Evolutionary conservation across 1,139 yeast genomes (phyloP), one percentile per base, ranked within the genome.

Genomic region (Waltiozyma sp.): DNA sequence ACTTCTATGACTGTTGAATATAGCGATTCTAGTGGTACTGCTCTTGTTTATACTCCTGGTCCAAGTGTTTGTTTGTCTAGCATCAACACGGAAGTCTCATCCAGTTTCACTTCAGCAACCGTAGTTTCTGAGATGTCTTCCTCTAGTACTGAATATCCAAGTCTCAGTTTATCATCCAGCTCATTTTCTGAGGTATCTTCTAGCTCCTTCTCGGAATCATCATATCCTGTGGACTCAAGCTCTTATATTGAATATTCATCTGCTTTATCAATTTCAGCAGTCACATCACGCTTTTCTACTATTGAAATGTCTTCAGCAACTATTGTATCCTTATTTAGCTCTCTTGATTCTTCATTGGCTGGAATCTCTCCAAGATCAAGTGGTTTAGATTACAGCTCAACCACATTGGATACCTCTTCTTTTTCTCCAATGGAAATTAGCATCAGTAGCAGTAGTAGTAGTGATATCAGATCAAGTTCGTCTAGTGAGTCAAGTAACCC

Each of bases 11-110:
- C 51, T 9, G 34, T 31, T 10, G 34, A 31, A 31, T 40, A 31
- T 23, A 48, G 41, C 28, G 35, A 38, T n/a, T 33, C 50, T 31
- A 50, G 45, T 38, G 52, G 46, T 42, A 51, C 54, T 2, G 39
- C 51, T 31, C 38, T 43, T 15, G 45, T 51, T 16, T 43, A 34
- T 19, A 48, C 52, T 10, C 56, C 56, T 37, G 47, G 49, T 6
- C 16, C 47, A 4, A n/a, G 18, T n/a, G 34, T 43, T 4, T 33
- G 37, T 33, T 23, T 8, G 19, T 18, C 41, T 33, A 26, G 14
- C 28, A 39, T 37, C 19, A 34, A 40, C 28, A 35, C 33, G 15
- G 24, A 40, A n/a, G 19, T 19, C 26, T 40, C 44, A 4, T 34
- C 43, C n/a, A 24, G 24, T 10, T 28, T n/a, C 35, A 26, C 35